phyloP scores from a whole-genome alignment of 164 flowering plant genomes.

The Litsea cubeba region DNA sequence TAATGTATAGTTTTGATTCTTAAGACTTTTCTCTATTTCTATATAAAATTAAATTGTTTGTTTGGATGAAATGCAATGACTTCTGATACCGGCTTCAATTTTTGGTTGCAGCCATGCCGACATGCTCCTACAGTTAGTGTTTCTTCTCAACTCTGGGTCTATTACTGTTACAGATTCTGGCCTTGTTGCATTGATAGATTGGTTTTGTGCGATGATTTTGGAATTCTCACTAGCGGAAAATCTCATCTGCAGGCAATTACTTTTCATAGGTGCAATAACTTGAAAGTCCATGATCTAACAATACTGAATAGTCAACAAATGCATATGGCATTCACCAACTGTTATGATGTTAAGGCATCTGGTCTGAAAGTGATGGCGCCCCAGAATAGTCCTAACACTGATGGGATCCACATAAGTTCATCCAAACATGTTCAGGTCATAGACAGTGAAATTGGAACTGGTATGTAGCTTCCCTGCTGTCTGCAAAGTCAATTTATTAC shows the following conservation, averaged over 20 bases:
- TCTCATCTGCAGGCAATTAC: constrained; percentile 66
- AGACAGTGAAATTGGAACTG: constrained; percentile 57
- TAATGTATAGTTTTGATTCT: constrained; percentile 35
- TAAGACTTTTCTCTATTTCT: neutral
- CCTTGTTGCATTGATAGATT: neutral
- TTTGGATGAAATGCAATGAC: neutral
- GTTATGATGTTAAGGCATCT: constrained; percentile 45
- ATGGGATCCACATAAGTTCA: constrained; percentile 83
- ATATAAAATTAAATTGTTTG: neutral
- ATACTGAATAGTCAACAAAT: constrained; percentile 72
- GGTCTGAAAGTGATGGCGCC: constrained; percentile 61
- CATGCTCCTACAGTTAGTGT: constrained; percentile 89
- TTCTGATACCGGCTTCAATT: constrained; percentile 12
- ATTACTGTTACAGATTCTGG: neutral
- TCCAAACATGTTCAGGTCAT: constrained; percentile 53
- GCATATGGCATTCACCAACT: constrained; percentile 77
- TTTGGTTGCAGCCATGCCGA: constrained; percentile 67
- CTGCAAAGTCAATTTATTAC: neutral
- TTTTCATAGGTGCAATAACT: constrained; percentile 69
- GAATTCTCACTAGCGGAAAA: neutral
- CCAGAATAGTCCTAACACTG: constrained; percentile 80
- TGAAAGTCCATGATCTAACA: constrained; percentile 46
- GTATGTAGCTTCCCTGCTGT: constrained; percentile 24
- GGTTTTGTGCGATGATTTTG: neutral
- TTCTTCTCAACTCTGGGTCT: neutral